phyloP scores from a whole-genome alignment of 2,329 filamentous ascomycete species.

The Beauveria medogensis region DNA sequence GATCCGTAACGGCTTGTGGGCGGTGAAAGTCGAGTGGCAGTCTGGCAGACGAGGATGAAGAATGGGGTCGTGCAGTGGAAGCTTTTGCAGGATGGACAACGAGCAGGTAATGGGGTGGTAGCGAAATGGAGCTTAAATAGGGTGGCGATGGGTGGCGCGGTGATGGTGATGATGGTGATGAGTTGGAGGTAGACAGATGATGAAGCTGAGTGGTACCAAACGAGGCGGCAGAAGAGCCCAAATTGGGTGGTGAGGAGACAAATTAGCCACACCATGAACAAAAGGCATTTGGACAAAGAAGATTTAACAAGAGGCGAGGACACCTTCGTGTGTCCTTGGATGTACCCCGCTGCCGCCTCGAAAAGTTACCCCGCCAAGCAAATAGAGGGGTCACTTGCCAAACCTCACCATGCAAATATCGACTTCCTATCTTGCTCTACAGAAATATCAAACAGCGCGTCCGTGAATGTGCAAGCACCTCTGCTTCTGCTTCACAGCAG shows the following conservation, averaged over 20 bases:
- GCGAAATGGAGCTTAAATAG: background rate
- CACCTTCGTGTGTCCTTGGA: background rate
- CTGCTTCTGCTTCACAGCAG: background rate
- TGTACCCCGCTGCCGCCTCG: background rate
- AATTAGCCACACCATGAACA: background rate
- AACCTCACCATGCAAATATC: background rate
- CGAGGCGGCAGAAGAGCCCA: background rate
- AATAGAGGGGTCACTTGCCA: background rate
- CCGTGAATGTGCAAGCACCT: too few species aligned
- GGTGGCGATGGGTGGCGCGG: background rate
- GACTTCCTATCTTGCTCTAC: background rate
- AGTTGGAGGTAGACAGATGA: background rate
- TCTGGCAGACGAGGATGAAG: background rate
- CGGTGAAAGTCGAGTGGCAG: background rate
- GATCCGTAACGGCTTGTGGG: background rate
- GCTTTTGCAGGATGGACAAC: background rate
- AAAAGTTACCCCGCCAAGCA: conserved; percentile 4
- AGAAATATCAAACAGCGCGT: background rate
- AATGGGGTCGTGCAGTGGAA: background rate
- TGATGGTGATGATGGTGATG: background rate
- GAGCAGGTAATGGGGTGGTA: background rate
- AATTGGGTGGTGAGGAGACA: background rate
- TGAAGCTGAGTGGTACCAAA: background rate
- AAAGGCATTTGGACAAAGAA: too few species aligned
- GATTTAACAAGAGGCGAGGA: background rate